Percentiles rank a stretch among this genome's conserved stretches.
These are phyloP conservation scores for Solanum rostratum DNA, from an alignment of 257 asterid species.

Conservation along the genomic window DNA sequence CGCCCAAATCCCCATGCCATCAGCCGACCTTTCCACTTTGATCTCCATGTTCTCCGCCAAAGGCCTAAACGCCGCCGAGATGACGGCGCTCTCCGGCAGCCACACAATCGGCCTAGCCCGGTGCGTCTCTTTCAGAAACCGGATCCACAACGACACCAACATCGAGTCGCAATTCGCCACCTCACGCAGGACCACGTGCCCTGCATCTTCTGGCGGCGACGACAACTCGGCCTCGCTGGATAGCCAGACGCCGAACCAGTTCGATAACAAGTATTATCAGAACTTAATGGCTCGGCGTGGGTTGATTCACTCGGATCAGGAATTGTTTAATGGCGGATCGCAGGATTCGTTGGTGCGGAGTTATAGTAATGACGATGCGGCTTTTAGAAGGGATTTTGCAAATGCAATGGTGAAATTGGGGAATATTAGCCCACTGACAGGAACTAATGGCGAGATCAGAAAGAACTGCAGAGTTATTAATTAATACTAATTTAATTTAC, in stretches of 20 bases:
- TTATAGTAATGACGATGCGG: slow-evolving; percentile 9
- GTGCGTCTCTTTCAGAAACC: slow-evolving; percentile 36
- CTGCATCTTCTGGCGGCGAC: slow-evolving; percentile 34
- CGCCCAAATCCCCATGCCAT: slow-evolving; percentile 33
- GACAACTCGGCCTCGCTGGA: slow-evolving; percentile 34
- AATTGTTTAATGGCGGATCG: slow-evolving; percentile 53
- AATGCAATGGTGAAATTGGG: slow-evolving; percentile 59
- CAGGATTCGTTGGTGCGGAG: slow-evolving; percentile 31
- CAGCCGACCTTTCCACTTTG: slow-evolving; percentile 26
- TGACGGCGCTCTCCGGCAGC: slow-evolving; percentile 58
- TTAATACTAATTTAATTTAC: not conserved
- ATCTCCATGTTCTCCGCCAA: slow-evolving; percentile 27
- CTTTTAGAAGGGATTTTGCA: slow-evolving; percentile 35
- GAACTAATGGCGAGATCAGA: slow-evolving; percentile 44
- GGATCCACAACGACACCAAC: slow-evolving; percentile 51
- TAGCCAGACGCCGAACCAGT: slow-evolving; percentile 14
- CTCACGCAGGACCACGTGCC: slow-evolving; percentile 37
- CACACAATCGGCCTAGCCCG: slow-evolving; percentile 63
- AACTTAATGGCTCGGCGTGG: slow-evolving; percentile 35
- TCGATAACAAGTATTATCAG: slow-evolving; percentile 37
- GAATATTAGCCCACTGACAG: slow-evolving; percentile 53
- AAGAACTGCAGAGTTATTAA: slow-evolving; percentile 40
- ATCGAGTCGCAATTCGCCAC: slow-evolving; percentile 37
- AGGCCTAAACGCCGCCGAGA: slow-evolving; percentile 40
- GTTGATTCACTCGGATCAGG: slow-evolving; percentile 61